A percentile compares a stretch with the other conserved stretches of the same genome.
phyloP scores from a whole-genome alignment of 2,329 filamentous ascomycete genomes.

The Arthrobotrys sinensis region DNA sequence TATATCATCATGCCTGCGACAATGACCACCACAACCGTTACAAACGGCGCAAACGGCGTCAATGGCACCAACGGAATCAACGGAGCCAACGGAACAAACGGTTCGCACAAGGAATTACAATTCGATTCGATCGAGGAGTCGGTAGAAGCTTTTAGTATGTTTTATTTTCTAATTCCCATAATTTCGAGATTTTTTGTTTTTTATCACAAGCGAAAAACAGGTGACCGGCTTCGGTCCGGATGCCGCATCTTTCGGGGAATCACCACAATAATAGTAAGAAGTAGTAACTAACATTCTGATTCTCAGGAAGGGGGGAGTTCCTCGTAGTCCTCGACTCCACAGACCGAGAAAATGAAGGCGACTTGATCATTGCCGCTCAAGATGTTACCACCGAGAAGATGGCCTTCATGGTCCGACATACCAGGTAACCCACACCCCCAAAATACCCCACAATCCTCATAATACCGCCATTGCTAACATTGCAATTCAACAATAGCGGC shows the following conservation, averaged over 20 bases:
- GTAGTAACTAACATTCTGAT: neutral
- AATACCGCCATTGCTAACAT: neutral
- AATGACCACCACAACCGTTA: conserved; percentile 35
- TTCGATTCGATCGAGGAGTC: conserved; percentile 61
- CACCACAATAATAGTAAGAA: conserved; percentile 68
- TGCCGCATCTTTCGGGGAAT: conserved; percentile 8
- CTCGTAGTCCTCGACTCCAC: conserved; percentile 95
- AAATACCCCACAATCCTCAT: neutral
- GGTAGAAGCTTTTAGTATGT: conserved; percentile 58
- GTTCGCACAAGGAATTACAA: conserved; percentile 23
- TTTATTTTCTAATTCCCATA: neutral
- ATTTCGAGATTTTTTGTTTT: too few species aligned
- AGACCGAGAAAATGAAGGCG: conserved; percentile 96
- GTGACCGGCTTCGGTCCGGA: conserved; percentile 12
- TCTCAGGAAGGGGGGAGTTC: conserved; percentile 78
- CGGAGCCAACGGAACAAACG: conserved; percentile 46
- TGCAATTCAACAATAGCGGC: conserved; percentile 71
- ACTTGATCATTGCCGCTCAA: conserved; percentile 93
- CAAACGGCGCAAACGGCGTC: conserved; percentile 22
- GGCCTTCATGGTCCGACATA: conserved; percentile 95
- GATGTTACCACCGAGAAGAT: conserved; percentile 89
- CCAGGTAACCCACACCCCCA: conserved; percentile 70
- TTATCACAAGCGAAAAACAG: conserved; percentile 24
- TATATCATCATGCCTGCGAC: conserved; percentile 44
- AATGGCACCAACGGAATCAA: conserved; percentile 40